Conservation (phyloP, 202 grass and related monocot genomes). For the Carex sylvatica region DNA sequence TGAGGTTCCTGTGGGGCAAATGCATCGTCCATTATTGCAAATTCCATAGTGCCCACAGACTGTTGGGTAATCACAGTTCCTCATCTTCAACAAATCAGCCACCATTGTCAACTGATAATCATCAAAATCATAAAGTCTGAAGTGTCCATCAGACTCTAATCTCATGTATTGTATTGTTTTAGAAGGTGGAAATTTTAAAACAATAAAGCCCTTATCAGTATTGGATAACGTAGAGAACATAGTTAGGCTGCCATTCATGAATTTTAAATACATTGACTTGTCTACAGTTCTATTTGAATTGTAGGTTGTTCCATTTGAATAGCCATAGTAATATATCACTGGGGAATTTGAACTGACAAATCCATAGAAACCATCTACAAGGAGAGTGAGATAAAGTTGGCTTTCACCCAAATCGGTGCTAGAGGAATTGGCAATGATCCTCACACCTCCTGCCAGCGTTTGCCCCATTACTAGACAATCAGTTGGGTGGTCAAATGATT, state of each 20-base stretch:
- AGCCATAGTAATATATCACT: not conserved
- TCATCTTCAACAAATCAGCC: slow-evolving; percentile 4
- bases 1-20: no score
- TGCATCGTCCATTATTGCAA: no score
- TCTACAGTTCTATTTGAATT: not conserved
- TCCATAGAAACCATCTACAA: slow-evolving; percentile 19
- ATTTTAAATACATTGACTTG: not conserved
- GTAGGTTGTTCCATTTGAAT: no score
- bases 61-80: slow-evolving; percentile 30
- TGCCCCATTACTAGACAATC: slow-evolving; percentile 35
- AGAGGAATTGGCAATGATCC: slow-evolving; percentile 21
- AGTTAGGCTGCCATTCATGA: not conserved
- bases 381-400: slow-evolving; percentile 13
- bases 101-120: not conserved
- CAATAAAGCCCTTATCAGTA: no score
- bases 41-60: no score
- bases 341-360: not conserved
- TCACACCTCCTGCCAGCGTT: slow-evolving; percentile 13
- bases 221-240: not conserved
- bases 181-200: fast-evolving
- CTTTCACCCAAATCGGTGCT: slow-evolving; percentile 19
- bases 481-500: slow-evolving; percentile 44
- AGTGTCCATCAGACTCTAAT: slow-evolving; percentile 38
- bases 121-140: slow-evolving; percentile 16
- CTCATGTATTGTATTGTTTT: slow-evolving; percentile 14